phyloP scores from a whole-genome alignment of 805 yeast species.

The Komagataella phaffii region DNA sequence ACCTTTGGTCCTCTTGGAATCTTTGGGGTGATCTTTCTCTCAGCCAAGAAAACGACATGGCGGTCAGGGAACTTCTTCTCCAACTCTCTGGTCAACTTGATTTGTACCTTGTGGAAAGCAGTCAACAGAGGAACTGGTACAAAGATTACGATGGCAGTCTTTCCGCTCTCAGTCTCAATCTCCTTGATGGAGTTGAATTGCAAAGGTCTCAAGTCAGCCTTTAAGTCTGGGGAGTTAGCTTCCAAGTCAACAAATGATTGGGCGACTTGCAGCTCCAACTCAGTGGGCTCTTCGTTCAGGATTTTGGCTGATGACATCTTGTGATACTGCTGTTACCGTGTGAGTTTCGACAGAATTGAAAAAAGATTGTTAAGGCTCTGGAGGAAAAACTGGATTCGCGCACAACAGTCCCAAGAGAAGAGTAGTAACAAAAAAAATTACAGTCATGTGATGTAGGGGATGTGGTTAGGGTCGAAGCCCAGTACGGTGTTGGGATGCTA shows the following conservation, averaged over 20 bases:
- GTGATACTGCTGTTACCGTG: slow-evolving; percentile 3
- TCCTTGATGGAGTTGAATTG: slow-evolving; percentile 98
- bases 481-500: not conserved
- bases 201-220: slow-evolving; percentile 95
- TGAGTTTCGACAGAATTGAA: slow-evolving; percentile 1
- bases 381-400: slow-evolving; percentile 2
- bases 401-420: slow-evolving; percentile 1
- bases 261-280: slow-evolving; percentile 98
- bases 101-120: slow-evolving; percentile 95
- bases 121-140: slow-evolving; percentile 93
- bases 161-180: slow-evolving; percentile 96
- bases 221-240: slow-evolving; percentile 84
- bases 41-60: slow-evolving; percentile 98
- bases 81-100: slow-evolving; percentile 95
- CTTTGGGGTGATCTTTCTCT: slow-evolving; percentile 98
- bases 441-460: not conserved
- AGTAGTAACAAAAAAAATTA: not conserved
- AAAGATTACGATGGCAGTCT: slow-evolving; percentile 95
- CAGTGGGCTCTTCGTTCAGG: slow-evolving; percentile 90
- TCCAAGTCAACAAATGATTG: slow-evolving; percentile 97
- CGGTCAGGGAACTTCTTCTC: slow-evolving; percentile 99
- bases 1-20: slow-evolving; percentile 93
- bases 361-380: not conserved
- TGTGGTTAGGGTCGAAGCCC: not conserved
- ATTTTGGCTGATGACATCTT: slow-evolving; percentile 95